Evolutionary conservation across 306 rosid genomes (phyloP), one percentile per base, ranked within the genome.

Genomic region (Carpinus fangiana): DNA sequence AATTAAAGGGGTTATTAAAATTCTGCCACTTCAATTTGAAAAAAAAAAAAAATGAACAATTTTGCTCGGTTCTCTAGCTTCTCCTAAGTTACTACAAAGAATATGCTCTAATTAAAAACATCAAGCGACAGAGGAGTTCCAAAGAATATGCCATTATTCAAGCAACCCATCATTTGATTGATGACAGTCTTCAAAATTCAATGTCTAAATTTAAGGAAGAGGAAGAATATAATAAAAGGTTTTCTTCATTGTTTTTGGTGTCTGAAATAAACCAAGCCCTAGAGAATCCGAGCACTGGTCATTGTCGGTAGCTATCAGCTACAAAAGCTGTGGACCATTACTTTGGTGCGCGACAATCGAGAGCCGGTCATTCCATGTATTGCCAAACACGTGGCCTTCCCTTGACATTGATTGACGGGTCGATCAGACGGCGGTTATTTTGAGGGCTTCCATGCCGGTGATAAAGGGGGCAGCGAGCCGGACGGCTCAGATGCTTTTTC

Each of bases 361-460:
- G 68, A 36, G 28, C 62, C 3, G 20, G 31, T 34, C 7, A 4
- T 66, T 73, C 38, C 67, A 20, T 12, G 28, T 7, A 47, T 5
- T 9, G 1, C 1, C 0, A 7, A 61, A 66, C 81, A 83, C 68
- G 81, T 76, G 81, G 81, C 81, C 0, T 1, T 0, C 1, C 1
- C 9, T 4, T 3, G 70, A 16, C 43, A 8, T 73, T 51, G 82
- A 80, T 76, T 12, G 82, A 73, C 48, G 56, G 23, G 84, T 80
- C 70, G 28, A 80, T 84, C 82, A 2, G 34, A 80, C 73, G 84
- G 84, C 82, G 56, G 73, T 76, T 12, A 52, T 59, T 84, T 76
- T 66, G 55, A 80, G 84, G 43, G 47, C 45, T 11, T 41, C 12
- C 2, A 0, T 77, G 82, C 79, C 75, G 80, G 75, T 21, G 62